phyloP scores from a whole-genome alignment of 2,329 filamentous ascomycete species.

The Fusarium redolens region DNA sequence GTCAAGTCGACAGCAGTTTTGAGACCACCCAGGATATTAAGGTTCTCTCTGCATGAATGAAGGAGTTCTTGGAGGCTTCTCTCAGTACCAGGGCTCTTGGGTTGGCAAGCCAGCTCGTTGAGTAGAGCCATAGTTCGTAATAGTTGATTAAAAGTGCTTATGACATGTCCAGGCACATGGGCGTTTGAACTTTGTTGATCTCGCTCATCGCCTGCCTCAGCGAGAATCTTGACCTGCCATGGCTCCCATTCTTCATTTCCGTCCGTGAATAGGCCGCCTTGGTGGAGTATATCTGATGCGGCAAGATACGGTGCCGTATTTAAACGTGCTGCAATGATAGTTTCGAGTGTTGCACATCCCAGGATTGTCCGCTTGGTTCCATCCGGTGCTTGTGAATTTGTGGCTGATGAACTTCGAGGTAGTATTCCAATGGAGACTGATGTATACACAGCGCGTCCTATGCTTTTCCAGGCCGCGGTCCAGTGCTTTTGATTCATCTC shows the following conservation, averaged over 20 bases:
- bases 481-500: neutral
- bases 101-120: too few species aligned
- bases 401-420: too few species aligned
- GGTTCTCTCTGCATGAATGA: neutral
- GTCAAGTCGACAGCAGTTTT: neutral
- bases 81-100: too few species aligned
- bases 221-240: neutral
- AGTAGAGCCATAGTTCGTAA: too few species aligned
- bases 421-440: neutral
- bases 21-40: accelerated
- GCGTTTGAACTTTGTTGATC: neutral
- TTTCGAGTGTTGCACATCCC: neutral
- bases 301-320: neutral
- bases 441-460: neutral
- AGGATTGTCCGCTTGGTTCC: neutral
- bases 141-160: neutral
- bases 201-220: accelerated
- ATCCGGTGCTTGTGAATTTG: neutral
- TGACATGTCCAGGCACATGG: constrained; percentile 1
- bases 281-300: neutral
- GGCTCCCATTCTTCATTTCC: constrained; percentile 13
- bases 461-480: neutral
- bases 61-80: neutral
- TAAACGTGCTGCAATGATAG: neutral
- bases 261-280: neutral